Conservation (phyloP, 2,329 filamentous ascomycete species). For the Neurospora sp. region DNA sequence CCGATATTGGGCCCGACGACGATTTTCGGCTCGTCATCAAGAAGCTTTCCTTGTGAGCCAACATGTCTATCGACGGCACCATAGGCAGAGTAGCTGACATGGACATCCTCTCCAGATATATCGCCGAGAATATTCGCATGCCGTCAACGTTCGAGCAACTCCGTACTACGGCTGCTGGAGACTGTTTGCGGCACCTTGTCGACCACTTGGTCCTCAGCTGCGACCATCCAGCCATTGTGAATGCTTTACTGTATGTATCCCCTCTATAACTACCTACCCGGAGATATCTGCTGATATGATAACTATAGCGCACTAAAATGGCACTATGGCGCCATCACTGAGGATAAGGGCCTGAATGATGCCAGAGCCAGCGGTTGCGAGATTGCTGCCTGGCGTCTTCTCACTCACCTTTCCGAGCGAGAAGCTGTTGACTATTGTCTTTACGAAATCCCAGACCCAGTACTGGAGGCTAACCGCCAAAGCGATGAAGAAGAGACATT, state of each 20-base stretch:
- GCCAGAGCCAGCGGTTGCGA: conserved; percentile 66
- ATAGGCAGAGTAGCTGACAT: conserved; percentile 7
- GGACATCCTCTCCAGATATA: conserved; percentile 37
- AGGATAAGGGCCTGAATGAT: conserved; percentile 56
- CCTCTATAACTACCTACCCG: conserved; percentile 1
- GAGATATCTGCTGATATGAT: conserved; percentile 2
- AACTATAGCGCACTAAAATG: conserved; percentile 58
- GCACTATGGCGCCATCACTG: conserved; percentile 56
- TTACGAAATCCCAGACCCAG: conserved; percentile 53
- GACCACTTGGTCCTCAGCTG: conserved; percentile 53
- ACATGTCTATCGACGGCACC: background rate
- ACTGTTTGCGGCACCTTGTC: conserved; percentile 47
- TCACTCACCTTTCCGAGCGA: conserved; percentile 59
- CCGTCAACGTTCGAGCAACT: conserved; percentile 67
- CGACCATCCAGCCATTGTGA: conserved; percentile 60
- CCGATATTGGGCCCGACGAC: conserved; percentile 48
- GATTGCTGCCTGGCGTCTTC: conserved; percentile 70
- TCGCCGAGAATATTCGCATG: conserved; percentile 50
- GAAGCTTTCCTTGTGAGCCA: conserved; percentile 51
- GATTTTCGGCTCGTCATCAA: conserved; percentile 54
- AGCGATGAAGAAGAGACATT: conserved; percentile 30
- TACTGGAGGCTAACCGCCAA: conserved; percentile 17
- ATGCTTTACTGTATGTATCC: conserved; percentile 56
- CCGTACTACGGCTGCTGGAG: conserved; percentile 53
- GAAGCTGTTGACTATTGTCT: conserved; percentile 68